These are phyloP conservation scores for Lachnellula hyalina DNA, from an alignment of 2,329 filamentous ascomycete genomes.

Conservation along the genomic window DNA sequence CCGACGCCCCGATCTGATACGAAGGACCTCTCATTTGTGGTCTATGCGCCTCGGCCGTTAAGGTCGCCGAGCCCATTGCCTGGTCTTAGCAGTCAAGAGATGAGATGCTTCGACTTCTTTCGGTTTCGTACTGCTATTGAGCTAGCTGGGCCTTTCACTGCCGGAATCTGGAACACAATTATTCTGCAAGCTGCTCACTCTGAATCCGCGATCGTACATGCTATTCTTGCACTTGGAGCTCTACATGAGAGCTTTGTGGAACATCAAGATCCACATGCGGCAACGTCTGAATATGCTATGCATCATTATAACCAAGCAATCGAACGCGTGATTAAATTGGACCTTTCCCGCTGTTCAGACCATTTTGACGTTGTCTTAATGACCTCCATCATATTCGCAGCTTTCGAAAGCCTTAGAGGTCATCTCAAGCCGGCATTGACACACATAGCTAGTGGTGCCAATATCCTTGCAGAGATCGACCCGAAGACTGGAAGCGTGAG, in stretches of 20 bases:
- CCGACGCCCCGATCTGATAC: neutral
- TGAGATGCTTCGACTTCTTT: conserved; percentile 53
- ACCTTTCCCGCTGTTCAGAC: neutral
- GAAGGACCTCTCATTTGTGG: neutral
- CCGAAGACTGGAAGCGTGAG: neutral
- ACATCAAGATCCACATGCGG: neutral
- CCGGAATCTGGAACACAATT: conserved; percentile 55
- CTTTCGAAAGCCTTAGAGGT: neutral
- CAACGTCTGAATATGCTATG: neutral
- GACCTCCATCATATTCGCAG: neutral
- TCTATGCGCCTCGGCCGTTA: neutral
- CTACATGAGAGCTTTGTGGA: conserved; percentile 15
- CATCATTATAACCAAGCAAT: neutral
- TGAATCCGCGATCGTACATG: conserved; percentile 16
- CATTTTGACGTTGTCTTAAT: neutral
- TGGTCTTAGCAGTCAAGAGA: neutral
- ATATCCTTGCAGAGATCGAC: neutral
- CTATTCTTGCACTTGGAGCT: conserved; percentile 17
- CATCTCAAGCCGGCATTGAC: neutral
- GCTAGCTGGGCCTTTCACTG: conserved; percentile 59
- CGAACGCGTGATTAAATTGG: neutral
- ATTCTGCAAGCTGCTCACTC: conserved; percentile 57
- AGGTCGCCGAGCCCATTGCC: neutral
- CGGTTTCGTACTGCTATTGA: conserved; percentile 52
- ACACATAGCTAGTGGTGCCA: neutral